phyloP scores from a whole-genome alignment of 2,329 filamentous ascomycete species.

The Xylariales sp. region DNA sequence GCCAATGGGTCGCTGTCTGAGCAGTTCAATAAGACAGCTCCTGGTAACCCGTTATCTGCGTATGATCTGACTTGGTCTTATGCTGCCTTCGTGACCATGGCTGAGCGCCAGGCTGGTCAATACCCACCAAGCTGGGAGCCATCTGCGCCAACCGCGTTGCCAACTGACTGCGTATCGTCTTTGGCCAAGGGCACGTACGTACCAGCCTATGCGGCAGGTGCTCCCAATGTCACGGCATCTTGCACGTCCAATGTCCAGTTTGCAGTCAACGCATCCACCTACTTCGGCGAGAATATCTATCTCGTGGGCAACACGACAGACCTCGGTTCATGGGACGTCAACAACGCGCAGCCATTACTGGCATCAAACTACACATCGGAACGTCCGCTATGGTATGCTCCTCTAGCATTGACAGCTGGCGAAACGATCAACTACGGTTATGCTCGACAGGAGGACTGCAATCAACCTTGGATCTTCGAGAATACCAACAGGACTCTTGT shows the following conservation, averaged over 20 bases:
- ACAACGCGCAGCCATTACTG: slow-evolving; percentile 32
- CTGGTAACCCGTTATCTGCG: slow-evolving; percentile 36
- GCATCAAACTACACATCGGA: slow-evolving; percentile 36
- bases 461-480: slow-evolving; percentile 39
- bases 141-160: slow-evolving; percentile 18
- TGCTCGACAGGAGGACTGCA: slow-evolving; percentile 38
- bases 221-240: slow-evolving; percentile 25
- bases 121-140: slow-evolving; percentile 25
- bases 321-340: slow-evolving; percentile 39
- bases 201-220: slow-evolving; percentile 30
- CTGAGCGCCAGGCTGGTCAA: slow-evolving; percentile 32
- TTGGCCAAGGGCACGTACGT: slow-evolving; percentile 25
- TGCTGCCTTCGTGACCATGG: slow-evolving; percentile 50
- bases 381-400: slow-evolving; percentile 40
- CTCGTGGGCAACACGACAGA: slow-evolving; percentile 37
- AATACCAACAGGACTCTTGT: slow-evolving; percentile 35
- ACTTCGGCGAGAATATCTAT: slow-evolving; percentile 43
- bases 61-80: slow-evolving; percentile 67
- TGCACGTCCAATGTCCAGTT: slow-evolving; percentile 37
- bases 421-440: slow-evolving; percentile 41
- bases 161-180: slow-evolving; percentile 21
- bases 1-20: slow-evolving; percentile 42
- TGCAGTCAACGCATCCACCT: slow-evolving; percentile 40
- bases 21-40: slow-evolving; percentile 39
- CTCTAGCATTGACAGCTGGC: slow-evolving; percentile 34